Conservation (phyloP, 495 filamentous ascomycete genomes). For the Rostrohypoxylon terebratum region DNA sequence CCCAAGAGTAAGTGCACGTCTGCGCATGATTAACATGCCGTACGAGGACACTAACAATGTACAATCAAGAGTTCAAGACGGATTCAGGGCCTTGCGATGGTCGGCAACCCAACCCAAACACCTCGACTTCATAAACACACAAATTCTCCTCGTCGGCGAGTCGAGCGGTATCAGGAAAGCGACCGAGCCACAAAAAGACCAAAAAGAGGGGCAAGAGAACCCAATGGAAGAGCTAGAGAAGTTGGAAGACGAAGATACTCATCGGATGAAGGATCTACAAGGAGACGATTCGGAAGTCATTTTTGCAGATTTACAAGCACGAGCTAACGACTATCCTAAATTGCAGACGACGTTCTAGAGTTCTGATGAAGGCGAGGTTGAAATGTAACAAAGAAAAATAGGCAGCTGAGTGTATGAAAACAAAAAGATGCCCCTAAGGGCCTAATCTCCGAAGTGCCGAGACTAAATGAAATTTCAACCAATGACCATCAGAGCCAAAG, state of each 20-base stretch:
- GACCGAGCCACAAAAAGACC: slow-evolving; percentile 65
- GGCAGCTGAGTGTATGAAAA: neutral
- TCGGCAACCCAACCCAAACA: slow-evolving; percentile 77
- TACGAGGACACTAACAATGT: slow-evolving; percentile 42
- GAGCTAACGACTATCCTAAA: slow-evolving; percentile 56
- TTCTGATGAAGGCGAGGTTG: neutral
- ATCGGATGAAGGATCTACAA: slow-evolving; percentile 53
- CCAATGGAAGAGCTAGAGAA: slow-evolving; percentile 65
- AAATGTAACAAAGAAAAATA: neutral
- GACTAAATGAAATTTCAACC: no score
- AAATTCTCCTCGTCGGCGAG: slow-evolving; percentile 86
- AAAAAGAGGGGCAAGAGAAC: slow-evolving; percentile 66
- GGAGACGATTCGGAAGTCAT: slow-evolving; percentile 56
- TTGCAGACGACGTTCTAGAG: slow-evolving; percentile 55
- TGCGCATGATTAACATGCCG: neutral
- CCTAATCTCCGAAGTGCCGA: no score
- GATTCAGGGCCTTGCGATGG: slow-evolving; percentile 82
- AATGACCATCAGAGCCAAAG: neutral
- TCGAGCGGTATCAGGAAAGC: slow-evolving; percentile 73
- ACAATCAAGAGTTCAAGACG: slow-evolving; percentile 66
- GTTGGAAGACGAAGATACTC: slow-evolving; percentile 57
- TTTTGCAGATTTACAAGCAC: slow-evolving; percentile 56
- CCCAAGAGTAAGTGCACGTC: slow-evolving; percentile 69
- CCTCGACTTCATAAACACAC: slow-evolving; percentile 80
- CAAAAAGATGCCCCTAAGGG: no score